phyloP scores from a whole-genome alignment of 176 grass and related monocot species.

The Bromus sterilis region DNA sequence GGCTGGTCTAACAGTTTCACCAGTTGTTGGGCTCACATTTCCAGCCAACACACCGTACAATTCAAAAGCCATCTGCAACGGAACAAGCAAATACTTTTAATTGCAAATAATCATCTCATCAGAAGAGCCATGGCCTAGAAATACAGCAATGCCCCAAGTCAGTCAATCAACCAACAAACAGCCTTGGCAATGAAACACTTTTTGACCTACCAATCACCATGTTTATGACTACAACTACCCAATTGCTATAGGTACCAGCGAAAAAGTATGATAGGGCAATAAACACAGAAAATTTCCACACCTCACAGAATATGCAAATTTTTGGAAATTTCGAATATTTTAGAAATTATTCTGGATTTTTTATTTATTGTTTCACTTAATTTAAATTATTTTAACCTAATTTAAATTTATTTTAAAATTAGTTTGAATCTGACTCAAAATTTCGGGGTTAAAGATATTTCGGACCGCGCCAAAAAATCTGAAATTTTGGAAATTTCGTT shows the following conservation, averaged over 20 bases:
- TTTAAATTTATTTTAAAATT: no score
- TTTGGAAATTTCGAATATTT: no score
- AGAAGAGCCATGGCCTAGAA: not conserved
- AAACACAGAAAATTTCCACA: not conserved
- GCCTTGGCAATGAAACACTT: not conserved
- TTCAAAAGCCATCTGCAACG: constrained; percentile 87
- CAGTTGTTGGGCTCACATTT: constrained; percentile 76
- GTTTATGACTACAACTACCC: not conserved
- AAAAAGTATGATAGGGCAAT: not conserved
- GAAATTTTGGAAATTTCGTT: no score
- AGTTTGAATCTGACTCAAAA: no score
- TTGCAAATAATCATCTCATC: not conserved
- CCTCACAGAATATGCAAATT: no score
- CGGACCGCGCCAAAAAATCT: no score
- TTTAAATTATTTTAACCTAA: no score
- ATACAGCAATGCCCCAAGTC: not conserved
- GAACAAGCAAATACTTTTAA: constrained; percentile 4
- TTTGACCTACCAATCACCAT: not conserved
- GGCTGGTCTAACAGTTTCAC: constrained; percentile 84
- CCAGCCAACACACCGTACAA: constrained; percentile 83
- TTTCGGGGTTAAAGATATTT: no score
- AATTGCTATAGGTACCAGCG: not conserved
- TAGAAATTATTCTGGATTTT: no score
- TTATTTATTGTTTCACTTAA: no score
- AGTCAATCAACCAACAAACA: constrained; percentile 5